A percentile compares a stretch with the other conserved stretches of the same genome.
phyloP scores from a whole-genome alignment of 306 rosid species.

The Vachellia collinsii region DNA sequence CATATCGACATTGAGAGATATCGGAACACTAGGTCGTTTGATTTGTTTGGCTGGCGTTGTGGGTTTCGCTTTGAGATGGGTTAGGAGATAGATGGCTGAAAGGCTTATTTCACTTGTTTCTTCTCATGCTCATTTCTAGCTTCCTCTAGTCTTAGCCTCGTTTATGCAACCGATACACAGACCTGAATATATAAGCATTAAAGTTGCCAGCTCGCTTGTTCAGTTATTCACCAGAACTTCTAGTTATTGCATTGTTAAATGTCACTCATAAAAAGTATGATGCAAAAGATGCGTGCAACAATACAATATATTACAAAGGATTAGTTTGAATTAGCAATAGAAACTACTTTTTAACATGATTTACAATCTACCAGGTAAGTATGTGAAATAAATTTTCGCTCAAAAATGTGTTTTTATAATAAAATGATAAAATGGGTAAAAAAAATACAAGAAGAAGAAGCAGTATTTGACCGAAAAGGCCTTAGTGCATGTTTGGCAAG shows the following conservation, averaged over 20 bases:
- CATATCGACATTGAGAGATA: no score
- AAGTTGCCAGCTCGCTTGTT: neutral
- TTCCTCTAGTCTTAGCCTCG: neutral
- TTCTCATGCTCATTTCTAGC: neutral
- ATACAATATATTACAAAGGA: neutral
- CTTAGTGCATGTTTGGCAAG: no score
- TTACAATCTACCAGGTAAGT: no score
- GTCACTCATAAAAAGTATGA: no score
- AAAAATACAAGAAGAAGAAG: no score
- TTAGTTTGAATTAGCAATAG: no score
- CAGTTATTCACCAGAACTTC: neutral
- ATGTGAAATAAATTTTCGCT: no score
- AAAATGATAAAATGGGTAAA: no score
- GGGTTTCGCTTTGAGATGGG: no score
- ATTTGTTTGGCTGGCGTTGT: no score
- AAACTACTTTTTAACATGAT: no score
- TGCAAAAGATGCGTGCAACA: neutral
- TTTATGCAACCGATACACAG: neutral
- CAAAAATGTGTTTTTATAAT: no score
- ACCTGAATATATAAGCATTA: neutral
- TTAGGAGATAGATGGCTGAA: neutral
- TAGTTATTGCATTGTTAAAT: neutral
- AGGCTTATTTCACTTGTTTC: neutral
- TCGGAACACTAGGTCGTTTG: neutral
- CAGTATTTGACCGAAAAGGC: neutral